These are phyloP conservation scores for Chaetomium sp. DNA, from an alignment of 2,329 filamentous ascomycete genomes.

Conservation along the genomic window DNA sequence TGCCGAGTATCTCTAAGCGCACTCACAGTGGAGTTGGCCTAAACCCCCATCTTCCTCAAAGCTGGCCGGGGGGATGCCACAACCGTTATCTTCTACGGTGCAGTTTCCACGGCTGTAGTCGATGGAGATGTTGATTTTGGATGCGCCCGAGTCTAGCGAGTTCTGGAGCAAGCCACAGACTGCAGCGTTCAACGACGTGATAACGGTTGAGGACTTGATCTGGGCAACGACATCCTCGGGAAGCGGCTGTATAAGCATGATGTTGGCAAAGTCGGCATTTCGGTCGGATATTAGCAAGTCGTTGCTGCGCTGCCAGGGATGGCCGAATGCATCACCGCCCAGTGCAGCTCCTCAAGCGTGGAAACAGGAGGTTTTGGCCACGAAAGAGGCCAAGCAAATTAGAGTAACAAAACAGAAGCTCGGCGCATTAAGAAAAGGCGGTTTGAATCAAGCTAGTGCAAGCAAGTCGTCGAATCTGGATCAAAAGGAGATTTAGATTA, in stretches of 20 bases:
- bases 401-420: not conserved
- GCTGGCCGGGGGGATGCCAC: constrained; percentile 72
- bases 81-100: constrained; percentile 79
- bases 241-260: constrained; percentile 68
- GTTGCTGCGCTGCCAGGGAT: not conserved
- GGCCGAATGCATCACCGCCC: not conserved
- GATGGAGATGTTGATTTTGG: constrained; percentile 67
- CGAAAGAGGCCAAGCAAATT: no score
- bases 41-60: constrained; percentile 72
- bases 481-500: not conserved
- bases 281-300: not conserved
- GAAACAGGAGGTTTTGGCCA: no score
- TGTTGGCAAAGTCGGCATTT: constrained; percentile 30
- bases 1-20: not conserved
- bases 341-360: not conserved
- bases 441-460: not conserved
- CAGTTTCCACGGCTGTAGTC: constrained; percentile 78
- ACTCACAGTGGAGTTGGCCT: constrained; percentile 70
- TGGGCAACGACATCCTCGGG: constrained; percentile 72
- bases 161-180: constrained; percentile 77
- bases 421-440: not conserved
- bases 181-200: constrained; percentile 73
- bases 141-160: constrained; percentile 76
- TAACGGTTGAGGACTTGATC: constrained; percentile 80
- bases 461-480: not conserved